Evolutionary conservation across 179 eudicot species (phyloP), one percentile per base, ranked within the genome.

Genomic region (Gypsophila paniculata): DNA sequence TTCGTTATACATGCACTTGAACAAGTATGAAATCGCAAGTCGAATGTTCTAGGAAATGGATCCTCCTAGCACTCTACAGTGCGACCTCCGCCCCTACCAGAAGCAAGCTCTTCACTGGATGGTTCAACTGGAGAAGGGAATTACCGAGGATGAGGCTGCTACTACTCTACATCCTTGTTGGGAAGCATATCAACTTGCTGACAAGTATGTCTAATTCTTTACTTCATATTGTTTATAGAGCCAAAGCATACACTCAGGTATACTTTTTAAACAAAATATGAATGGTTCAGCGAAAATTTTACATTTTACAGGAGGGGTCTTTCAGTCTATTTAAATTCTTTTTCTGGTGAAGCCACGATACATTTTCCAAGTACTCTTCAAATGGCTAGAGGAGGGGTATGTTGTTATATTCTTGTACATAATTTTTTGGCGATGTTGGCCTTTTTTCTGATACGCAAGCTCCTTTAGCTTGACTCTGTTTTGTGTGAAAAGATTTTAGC

Each of bases 361-460:
- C 96, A 91, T 80, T 94, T 94, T 72, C 99, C 99, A 5, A 94
- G 99, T 83, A 88, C 91, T 69, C 92, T 90, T 75, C 91, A 94
- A 79, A 90, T 94, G 92, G 89, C 96, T 75, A 90, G 89, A 81
- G 99, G 97, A 87, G 97, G 99, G 76, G 97, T 94, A 90, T 74
- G 88, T 76, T 39, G 21, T 58, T 61, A 51, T 1, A 18, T 55
- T 55, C 6, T 19, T 55, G 52, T 26, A 65, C 46, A 17, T 69
- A 17, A 17, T 64, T 67, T 52, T 62, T 69, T 36, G 55, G 62
- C 63, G 22, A 7, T 42, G 42, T 18, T 36, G 14, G 9, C 12
- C 53, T 25, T 66, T n/a, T 36, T 73, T 66, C 59, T 83, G 70
- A 82, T 65, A 52, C 59, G 46, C 63, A 1, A 53, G 63, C 38